Conservation (phyloP, 495 filamentous ascomycete genomes). For the Hypoxylon fuscum region DNA sequence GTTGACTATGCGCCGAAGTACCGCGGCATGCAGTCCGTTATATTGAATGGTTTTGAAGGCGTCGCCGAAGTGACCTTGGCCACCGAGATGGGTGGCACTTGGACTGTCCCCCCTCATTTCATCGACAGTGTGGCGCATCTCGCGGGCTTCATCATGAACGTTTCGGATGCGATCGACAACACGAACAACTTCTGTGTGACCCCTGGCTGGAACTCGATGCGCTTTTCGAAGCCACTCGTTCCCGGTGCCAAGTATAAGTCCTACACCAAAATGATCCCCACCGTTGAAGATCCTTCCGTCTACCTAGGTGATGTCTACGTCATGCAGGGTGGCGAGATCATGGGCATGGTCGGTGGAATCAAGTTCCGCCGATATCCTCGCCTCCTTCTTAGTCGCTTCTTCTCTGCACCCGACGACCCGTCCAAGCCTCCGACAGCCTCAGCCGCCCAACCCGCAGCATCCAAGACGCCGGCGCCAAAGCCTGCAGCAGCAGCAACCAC, state of each 20-base stretch:
- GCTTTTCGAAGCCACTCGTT: conserved; percentile 62
- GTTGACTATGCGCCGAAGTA: conserved; percentile 68
- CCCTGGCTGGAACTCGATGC: conserved; percentile 69
- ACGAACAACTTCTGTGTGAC: conserved; percentile 64
- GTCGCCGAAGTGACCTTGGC: conserved; percentile 50
- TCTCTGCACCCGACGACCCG: conserved; percentile 39
- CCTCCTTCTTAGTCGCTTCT: conserved; percentile 48
- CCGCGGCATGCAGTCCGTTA: conserved; percentile 68
- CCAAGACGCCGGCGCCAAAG: background rate
- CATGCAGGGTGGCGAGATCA: conserved; percentile 59
- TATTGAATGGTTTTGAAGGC: conserved; percentile 63
- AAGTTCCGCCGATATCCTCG: conserved; percentile 48
- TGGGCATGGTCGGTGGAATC: conserved; percentile 47
- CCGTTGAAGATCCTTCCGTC: conserved; percentile 35
- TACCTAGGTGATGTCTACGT: conserved; percentile 60
- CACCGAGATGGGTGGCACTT: conserved; percentile 39
- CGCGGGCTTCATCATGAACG: conserved; percentile 74
- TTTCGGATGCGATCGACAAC: conserved; percentile 58
- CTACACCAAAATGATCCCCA: conserved; percentile 64
- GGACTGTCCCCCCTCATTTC: conserved; percentile 63
- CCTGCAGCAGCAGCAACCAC: background rate
- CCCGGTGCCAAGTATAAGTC: conserved; percentile 63
- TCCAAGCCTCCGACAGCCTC: background rate
- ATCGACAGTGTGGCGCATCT: conserved; percentile 65
- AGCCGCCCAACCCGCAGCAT: background rate